A percentile compares a stretch with the other conserved stretches of the same genome.
Evolutionary conservation across 192 early-diverging fungal genomes (phyloP).

Genomic region (Umbelopsis ramanniana): DNA sequence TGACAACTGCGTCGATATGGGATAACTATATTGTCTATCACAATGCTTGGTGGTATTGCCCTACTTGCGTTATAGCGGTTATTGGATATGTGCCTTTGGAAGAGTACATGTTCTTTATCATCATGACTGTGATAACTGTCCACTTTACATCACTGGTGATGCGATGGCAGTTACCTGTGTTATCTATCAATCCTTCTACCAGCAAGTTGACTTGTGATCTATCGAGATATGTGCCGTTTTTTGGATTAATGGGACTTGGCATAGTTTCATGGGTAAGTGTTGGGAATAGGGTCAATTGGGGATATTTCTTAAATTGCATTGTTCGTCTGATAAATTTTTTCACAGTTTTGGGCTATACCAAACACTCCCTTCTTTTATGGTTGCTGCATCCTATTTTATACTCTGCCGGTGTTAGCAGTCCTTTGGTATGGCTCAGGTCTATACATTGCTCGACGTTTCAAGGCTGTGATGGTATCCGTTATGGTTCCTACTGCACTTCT

Average conservation of each 20-base stretch:
- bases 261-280: conserved; percentile 32
- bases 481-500: conserved; percentile 49
- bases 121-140: conserved; percentile 54
- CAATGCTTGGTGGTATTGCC: conserved; percentile 55
- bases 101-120: conserved; percentile 62
- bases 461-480: conserved; percentile 26
- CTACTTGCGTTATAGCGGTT: conserved; percentile 49
- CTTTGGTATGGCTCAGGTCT: conserved; percentile 53
- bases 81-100: conserved; percentile 64
- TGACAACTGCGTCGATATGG: conserved; percentile 57
- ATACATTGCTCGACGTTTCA: conserved; percentile 46
- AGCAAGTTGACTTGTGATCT: neutral
- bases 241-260: conserved; percentile 23
- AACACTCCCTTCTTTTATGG: conserved; percentile 48
- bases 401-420: conserved; percentile 49
- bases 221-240: conserved; percentile 33
- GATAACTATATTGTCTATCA: conserved; percentile 62
- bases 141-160: conserved; percentile 40
- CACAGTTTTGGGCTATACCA: conserved; percentile 30
- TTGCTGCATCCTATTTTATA: conserved; percentile 50
- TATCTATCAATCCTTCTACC: conserved; percentile 29
- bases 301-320: neutral
- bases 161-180: conserved; percentile 38
- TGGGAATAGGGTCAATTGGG: neutral
- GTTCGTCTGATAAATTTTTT: neutral